Conservation (phyloP, 352 stramenopile species). For the Globisporangium mamillatum region DNA sequence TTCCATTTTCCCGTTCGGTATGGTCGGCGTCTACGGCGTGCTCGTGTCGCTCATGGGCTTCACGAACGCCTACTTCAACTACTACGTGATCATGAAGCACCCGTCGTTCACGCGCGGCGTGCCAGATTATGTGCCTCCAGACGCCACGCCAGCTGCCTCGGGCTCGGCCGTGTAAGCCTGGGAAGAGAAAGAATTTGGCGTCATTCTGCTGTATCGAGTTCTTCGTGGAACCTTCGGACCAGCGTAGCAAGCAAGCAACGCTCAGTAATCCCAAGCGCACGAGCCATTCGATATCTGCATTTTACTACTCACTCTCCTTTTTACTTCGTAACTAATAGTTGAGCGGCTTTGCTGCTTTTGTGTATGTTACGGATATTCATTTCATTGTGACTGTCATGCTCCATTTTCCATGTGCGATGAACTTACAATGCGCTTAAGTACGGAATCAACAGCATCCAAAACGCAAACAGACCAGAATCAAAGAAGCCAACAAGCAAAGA, state of each 20-base stretch:
- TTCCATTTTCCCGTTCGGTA: slow-evolving; percentile 88
- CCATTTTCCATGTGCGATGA: background rate
- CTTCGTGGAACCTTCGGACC: background rate
- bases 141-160: slow-evolving; percentile 32
- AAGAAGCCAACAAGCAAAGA: background rate
- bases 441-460: background rate
- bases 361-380: background rate
- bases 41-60: slow-evolving; percentile 77
- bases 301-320: background rate
- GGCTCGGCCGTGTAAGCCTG: slow-evolving; percentile 12
- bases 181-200: background rate
- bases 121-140: slow-evolving; percentile 77
- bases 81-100: slow-evolving; percentile 85
- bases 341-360: slow-evolving; percentile 7
- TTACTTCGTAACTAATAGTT: slow-evolving; percentile 9
- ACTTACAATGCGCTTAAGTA: slow-evolving; percentile 4
- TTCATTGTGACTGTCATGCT: background rate
- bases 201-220: slow-evolving; percentile 5
- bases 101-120: slow-evolving; percentile 83
- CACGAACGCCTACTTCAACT: slow-evolving; percentile 88
- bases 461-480: background rate
- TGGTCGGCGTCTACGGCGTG: slow-evolving; percentile 78
- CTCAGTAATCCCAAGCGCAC: background rate
- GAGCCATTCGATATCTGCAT: slow-evolving; percentile 4
- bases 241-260: background rate